phyloP scores from a whole-genome alignment of 305 asterid species.

The Withania somnifera region DNA sequence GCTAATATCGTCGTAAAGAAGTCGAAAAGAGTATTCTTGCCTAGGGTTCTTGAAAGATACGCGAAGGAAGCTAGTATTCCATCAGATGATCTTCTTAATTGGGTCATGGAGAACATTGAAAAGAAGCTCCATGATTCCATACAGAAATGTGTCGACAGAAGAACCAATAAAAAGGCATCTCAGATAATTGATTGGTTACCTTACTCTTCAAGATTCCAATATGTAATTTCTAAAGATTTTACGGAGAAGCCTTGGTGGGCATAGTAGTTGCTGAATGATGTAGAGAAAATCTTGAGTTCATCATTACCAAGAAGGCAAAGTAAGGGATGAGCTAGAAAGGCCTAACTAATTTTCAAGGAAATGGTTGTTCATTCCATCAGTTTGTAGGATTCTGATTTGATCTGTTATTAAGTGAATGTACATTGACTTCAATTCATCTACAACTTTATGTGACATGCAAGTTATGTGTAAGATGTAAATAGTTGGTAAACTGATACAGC shows the following conservation, averaged over 20 bases:
- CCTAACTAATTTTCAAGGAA: neutral
- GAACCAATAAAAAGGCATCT: slow-evolving; percentile 22
- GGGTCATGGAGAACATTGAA: slow-evolving; percentile 38
- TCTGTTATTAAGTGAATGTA: neutral
- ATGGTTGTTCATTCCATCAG: neutral
- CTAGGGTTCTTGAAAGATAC: slow-evolving; percentile 37
- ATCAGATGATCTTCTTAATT: slow-evolving; percentile 24
- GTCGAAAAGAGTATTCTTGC: slow-evolving; percentile 33
- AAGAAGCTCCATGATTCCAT: slow-evolving; percentile 35
- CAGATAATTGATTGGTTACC: slow-evolving; percentile 47
- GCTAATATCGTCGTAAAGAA: slow-evolving; percentile 37
- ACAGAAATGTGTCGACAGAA: slow-evolving; percentile 27
- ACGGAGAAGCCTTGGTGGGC: slow-evolving; percentile 40
- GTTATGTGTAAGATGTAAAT: neutral
- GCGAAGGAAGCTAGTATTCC: slow-evolving; percentile 41
- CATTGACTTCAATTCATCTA: neutral
- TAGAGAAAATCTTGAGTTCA: neutral
- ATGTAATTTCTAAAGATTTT: slow-evolving; percentile 36
- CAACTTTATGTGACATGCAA: neutral
- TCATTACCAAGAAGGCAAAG: neutral
- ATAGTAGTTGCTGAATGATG: slow-evolving; percentile 4
- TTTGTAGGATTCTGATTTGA: neutral
- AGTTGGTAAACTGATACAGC: neutral
- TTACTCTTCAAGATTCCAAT: slow-evolving; percentile 41
- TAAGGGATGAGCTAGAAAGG: neutral